A percentile compares a stretch with the other conserved stretches of the same genome.
Conservation (phyloP, 129 eudicot species). For the Flaveria robusta region DNA sequence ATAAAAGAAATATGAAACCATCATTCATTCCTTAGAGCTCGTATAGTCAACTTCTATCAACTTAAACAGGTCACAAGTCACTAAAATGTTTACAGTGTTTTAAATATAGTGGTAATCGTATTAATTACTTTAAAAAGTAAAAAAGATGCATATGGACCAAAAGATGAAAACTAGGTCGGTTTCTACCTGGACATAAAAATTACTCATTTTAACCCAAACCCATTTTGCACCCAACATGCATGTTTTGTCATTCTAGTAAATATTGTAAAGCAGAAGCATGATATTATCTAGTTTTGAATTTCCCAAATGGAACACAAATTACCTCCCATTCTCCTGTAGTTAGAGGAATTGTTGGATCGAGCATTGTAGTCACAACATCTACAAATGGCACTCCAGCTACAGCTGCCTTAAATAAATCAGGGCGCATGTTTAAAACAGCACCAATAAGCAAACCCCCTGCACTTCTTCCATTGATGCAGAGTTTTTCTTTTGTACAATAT, state of each 20-base stretch:
- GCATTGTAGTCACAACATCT: constrained; percentile 97
- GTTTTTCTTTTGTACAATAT: constrained; percentile 80
- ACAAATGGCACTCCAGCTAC: constrained; percentile 97
- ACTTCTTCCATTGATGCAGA: constrained; percentile 93
- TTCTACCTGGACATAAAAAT: background rate
- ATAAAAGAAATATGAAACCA: constrained; percentile 11
- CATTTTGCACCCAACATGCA: background rate
- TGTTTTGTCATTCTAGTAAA: background rate
- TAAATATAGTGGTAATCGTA: background rate
- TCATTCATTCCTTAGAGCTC: background rate
- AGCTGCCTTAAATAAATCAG: constrained; percentile 91
- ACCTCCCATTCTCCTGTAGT: constrained; percentile 99
- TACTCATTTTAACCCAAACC: background rate
- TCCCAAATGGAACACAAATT: constrained; percentile 19
- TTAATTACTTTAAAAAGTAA: no score
- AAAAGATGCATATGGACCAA: background rate
- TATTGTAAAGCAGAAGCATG: constrained; percentile 1
- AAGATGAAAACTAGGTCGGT: background rate
- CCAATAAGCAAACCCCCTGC: constrained; percentile 99
- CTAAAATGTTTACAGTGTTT: background rate
- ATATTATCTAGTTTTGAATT: constrained; percentile 2
- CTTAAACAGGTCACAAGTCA: background rate
- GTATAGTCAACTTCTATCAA: background rate
- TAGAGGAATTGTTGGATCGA: constrained; percentile 96
- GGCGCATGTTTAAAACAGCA: constrained; percentile 88